Evolutionary conservation across 371 early-diverging fungal genomes (phyloP).

Genomic region (Batrachochytrium dendrobatidis): DNA sequence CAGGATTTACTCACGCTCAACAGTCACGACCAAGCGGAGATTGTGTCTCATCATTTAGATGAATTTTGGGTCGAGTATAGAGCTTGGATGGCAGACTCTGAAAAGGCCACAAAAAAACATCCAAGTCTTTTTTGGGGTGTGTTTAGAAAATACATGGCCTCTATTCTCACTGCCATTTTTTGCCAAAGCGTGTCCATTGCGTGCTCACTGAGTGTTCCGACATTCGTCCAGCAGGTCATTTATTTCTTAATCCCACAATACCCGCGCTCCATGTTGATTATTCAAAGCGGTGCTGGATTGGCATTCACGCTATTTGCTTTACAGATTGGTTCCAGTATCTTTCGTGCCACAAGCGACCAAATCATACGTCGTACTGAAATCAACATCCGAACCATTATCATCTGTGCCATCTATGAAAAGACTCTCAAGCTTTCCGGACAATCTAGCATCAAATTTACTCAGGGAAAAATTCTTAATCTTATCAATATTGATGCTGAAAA

Average conservation of each 20-base stretch:
- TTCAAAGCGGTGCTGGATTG: constrained; percentile 16
- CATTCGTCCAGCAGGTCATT: constrained; percentile 23
- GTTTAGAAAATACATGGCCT: constrained; percentile 2
- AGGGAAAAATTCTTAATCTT: constrained; percentile 20
- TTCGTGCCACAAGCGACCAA: constrained; percentile 11
- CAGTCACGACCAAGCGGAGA: background rate
- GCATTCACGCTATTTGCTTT: constrained; percentile 15
- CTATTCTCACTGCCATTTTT: background rate
- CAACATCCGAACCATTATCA: constrained; percentile 17
- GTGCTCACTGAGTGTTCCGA: constrained; percentile 16
- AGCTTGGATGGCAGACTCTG: background rate
- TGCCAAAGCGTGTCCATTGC: constrained; percentile 9
- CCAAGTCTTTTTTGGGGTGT: constrained; percentile 4
- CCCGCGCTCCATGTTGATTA: constrained; percentile 1
- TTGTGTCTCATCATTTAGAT: constrained; percentile 4
- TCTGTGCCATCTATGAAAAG: constrained; percentile 20
- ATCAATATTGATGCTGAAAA: constrained; percentile 24
- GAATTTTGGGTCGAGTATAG: background rate
- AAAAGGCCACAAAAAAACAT: background rate
- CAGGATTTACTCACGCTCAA: constrained; percentile 1
- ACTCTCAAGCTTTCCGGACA: constrained; percentile 6
- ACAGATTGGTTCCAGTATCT: constrained; percentile 10
- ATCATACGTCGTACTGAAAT: constrained; percentile 10
- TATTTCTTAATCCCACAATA: constrained; percentile 13
- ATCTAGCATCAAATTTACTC: background rate